Base-by-base conservation (phyloP, 2,329 filamentous ascomycete species). In the Pseudogymnoascus sp. region DNA sequence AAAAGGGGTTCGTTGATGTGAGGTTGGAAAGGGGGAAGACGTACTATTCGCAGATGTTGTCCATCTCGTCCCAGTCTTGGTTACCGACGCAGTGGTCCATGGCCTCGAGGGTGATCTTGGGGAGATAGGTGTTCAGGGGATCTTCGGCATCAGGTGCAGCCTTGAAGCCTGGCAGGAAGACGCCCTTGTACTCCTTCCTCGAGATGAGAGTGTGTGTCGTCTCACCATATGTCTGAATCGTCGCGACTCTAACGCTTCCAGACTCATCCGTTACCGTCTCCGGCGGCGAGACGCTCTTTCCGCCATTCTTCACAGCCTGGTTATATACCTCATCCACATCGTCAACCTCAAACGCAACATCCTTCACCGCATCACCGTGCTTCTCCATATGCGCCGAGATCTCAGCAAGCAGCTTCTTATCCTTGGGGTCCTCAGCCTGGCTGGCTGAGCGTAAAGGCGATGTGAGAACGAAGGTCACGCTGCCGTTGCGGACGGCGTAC, bases 31-130 rank as follows among this genome's bases (percentile, higher is more conserved):
- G 31, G 31, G 31, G 31, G 4, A 7, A 25, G 12, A 28, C 42
- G 21, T 28, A 50, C 42, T 82, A 86, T 63, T 77, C 80, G 73
- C 83, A 86, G 37, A 84, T 84, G 11, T 79, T 79, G 65, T 80
- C 79, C 85, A 97, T 96, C 75, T 92, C 87, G 75, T 92, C 82
- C 93, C 93, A 97, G 76, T 91, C 89, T 79, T 97, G 92, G 80
- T 97, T 97, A 68, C 93, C 93, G 69, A 97, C 93, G 76, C 93
- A 97, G 81, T 97, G 93, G 78, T 97, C 93, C 77, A 97, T 92
- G 69, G 85, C 85, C 66, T 83, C 82, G 62, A 96, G 82, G 8
- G 79, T 75, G 12, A 96, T 83, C 0, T 77, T 70, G 0, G 92
- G 91, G 21, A 91, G 78, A 28, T 74, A 53, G 10, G 78, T 69